Percentiles rank a stretch among this genome's conserved stretches.
Conservation (phyloP, 208 protist species). For the Endotrypanum monterogeii region DNA sequence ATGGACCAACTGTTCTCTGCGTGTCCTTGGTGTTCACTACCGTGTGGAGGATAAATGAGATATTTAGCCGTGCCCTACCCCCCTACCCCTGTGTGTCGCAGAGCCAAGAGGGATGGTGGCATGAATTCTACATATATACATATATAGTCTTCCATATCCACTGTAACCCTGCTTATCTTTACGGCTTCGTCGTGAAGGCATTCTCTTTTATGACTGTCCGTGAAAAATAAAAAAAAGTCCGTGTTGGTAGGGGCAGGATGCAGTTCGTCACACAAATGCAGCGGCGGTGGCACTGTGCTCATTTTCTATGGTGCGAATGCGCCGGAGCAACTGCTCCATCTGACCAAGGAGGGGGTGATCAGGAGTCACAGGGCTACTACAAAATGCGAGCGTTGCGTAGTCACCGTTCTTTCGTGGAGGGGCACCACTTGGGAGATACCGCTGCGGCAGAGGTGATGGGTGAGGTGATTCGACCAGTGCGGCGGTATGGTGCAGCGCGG, state of each 20-base stretch:
- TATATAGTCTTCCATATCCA: background rate
- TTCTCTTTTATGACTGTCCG: too few relatives aligned
- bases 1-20: background rate
- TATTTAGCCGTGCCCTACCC: too few relatives aligned
- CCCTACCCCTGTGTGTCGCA: background rate
- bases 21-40: background rate
- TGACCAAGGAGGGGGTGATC: conserved; percentile 18
- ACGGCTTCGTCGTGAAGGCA: background rate
- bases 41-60: too few relatives aligned
- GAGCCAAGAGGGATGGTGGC: too few relatives aligned
- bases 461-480: conserved; percentile 19
- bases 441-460: background rate
- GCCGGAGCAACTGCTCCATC: conserved; percentile 28
- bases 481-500: conserved; percentile 1
- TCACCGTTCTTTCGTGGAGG: background rate
- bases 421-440: background rate
- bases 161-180: background rate
- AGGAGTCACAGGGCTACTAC: background rate
- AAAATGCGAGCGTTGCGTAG: background rate
- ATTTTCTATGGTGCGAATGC: conserved; percentile 21
- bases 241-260: background rate
- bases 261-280: background rate
- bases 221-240: background rate
- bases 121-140: too few relatives aligned
- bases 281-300: conserved; percentile 5